These are phyloP conservation scores for Sphaerobolus stellatus DNA, from an alignment of 1,284 basidiomycete genomes.

Conservation along the genomic window DNA sequence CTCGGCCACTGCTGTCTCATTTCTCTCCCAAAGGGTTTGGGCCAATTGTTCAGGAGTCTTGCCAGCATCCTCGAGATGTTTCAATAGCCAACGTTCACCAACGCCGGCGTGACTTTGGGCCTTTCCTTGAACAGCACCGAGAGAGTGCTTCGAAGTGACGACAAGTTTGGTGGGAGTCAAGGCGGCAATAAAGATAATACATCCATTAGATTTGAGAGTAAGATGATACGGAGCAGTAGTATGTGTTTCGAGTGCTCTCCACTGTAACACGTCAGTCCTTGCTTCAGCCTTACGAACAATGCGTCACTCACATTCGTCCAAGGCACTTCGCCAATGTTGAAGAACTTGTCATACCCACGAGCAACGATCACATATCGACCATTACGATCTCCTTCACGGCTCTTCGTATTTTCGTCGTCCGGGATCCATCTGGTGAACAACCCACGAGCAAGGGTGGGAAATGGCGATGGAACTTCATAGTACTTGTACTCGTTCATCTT, in stretches of 20 bases:
- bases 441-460: slow-evolving; percentile 88
- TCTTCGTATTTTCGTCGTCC: slow-evolving; percentile 25
- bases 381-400: slow-evolving; percentile 26
- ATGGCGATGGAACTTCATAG: slow-evolving; percentile 82
- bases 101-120: slow-evolving; percentile 69
- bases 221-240: slow-evolving; percentile 84
- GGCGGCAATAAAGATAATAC: slow-evolving; percentile 95
- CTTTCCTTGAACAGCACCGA: slow-evolving; percentile 53
- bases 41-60: slow-evolving; percentile 80
- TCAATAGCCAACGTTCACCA: slow-evolving; percentile 81
- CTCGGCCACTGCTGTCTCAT: slow-evolving; percentile 91
- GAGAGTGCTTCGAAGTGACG: slow-evolving; percentile 90
- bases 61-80: slow-evolving; percentile 64
- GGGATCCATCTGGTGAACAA: slow-evolving; percentile 66
- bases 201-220: slow-evolving; percentile 96
- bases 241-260: slow-evolving; percentile 71
- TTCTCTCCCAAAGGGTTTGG: slow-evolving; percentile 71
- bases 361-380: slow-evolving; percentile 73
- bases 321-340: slow-evolving; percentile 93
- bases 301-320: slow-evolving; percentile 79
- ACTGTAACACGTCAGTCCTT: slow-evolving; percentile 55
- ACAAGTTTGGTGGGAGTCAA: slow-evolving; percentile 75
- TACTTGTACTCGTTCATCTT: slow-evolving; percentile 97
- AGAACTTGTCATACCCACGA: slow-evolving; percentile 98
- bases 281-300: slow-evolving; percentile 2